phyloP scores from a whole-genome alignment of 2,329 filamentous ascomycete species.

The Aspergillus hiratsukae region DNA sequence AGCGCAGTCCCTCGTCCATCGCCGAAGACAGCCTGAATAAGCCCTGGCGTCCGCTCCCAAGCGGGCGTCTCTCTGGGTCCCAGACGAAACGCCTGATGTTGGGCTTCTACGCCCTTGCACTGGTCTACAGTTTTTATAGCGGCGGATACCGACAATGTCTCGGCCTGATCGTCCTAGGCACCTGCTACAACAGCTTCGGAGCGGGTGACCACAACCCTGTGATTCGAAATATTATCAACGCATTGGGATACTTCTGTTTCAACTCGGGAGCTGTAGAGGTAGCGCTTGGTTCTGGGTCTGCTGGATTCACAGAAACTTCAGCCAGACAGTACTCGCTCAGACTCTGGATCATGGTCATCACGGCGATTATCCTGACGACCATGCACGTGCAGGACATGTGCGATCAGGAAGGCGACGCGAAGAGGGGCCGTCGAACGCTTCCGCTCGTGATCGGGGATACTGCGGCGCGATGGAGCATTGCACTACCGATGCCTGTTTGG shows the following conservation, averaged over 20 bases:
- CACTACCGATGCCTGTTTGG: not conserved
- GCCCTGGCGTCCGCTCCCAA: constrained; percentile 31
- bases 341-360: constrained; percentile 11
- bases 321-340: not conserved
- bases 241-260: not conserved
- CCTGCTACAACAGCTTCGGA: not conserved
- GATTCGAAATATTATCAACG: not conserved
- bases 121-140: constrained; percentile 4
- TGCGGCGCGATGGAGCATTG: not conserved
- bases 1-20: constrained; percentile 29
- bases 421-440: constrained; percentile 13
- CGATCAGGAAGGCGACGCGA: constrained; percentile 30
- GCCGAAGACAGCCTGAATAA: constrained; percentile 42
- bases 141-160: not conserved
- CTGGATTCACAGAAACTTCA: not conserved
- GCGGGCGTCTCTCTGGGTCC: constrained; percentile 14
- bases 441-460: constrained; percentile 4
- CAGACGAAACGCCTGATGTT: constrained; percentile 14
- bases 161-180: not conserved
- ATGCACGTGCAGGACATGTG: constrained; percentile 37
- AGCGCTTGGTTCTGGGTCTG: not conserved
- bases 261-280: not conserved
- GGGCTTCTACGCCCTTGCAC: not conserved
- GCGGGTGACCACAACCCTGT: not conserved
- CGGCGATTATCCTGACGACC: constrained; percentile 28